Conservation (phyloP, 192 early-diverging fungal species). For the Coemansia asiatica region DNA sequence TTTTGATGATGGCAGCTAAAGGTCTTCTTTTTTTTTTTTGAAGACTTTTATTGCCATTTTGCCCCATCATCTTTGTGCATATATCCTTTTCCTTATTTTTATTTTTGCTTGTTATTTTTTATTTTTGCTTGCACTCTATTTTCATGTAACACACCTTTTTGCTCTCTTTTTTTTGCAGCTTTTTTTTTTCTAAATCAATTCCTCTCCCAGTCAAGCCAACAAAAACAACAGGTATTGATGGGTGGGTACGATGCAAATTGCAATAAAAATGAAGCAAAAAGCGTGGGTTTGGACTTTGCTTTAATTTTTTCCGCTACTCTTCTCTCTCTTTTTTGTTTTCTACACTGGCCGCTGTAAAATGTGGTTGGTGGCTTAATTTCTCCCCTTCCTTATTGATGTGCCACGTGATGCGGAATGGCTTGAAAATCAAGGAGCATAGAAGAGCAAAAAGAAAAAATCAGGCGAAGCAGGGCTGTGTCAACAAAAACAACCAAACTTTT, state of each 20-base stretch:
- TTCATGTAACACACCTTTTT: not conserved
- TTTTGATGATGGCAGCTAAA: too few relatives aligned
- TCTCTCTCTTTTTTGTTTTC: not conserved
- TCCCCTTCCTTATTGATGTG: too few relatives aligned
- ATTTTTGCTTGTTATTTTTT: too few relatives aligned
- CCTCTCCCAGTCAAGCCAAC: too few relatives aligned
- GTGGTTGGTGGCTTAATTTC: slow-evolving; percentile 29
- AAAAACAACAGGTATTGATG: too few relatives aligned
- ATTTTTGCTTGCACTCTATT: not conserved
- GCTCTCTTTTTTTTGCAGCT: not conserved
- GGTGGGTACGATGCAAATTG: not conserved
- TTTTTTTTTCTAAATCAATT: too few relatives aligned
- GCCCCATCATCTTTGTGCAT: not conserved
- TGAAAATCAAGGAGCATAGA: not conserved
- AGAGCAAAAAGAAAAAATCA: not conserved
- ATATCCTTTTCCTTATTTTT: not conserved
- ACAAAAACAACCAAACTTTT: too few relatives aligned
- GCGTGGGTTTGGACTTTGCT: not conserved
- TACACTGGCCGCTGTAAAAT: not conserved
- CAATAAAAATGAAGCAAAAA: not conserved
- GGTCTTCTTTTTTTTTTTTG: slow-evolving; percentile 2
- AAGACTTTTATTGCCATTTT: not conserved
- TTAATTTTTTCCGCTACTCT: not conserved
- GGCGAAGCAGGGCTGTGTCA: too few relatives aligned
- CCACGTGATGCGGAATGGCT: slow-evolving; percentile 31